These are phyloP conservation scores for Apiospora kogelbergensis DNA, from an alignment of 2,329 filamentous ascomycete genomes.

Conservation along the genomic window DNA sequence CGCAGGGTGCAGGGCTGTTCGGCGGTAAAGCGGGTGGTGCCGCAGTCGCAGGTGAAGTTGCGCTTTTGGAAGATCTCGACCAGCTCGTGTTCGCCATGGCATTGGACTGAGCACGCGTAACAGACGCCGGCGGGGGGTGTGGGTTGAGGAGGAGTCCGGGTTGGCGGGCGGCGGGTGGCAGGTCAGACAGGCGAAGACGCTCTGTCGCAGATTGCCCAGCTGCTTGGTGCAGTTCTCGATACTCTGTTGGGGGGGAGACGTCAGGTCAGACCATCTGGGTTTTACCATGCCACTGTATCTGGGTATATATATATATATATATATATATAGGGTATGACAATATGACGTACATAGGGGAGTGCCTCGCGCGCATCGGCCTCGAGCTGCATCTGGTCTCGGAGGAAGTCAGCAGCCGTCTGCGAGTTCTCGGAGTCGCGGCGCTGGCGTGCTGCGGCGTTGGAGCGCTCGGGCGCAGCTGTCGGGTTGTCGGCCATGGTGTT, in stretches of 20 bases:
- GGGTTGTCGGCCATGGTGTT: not conserved
- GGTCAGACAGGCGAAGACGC: constrained; percentile 87
- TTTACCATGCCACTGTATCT: too few species aligned
- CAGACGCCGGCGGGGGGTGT: constrained; percentile 81
- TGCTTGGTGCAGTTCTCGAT: constrained; percentile 91
- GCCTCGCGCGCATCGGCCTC: constrained; percentile 95
- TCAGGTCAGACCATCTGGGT: not conserved
- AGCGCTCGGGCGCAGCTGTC: not conserved
- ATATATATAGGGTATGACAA: too few species aligned
- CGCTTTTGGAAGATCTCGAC: constrained; percentile 96
- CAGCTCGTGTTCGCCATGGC: constrained; percentile 90
- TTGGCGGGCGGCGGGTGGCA: constrained; percentile 79
- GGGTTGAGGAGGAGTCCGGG: constrained; percentile 53
- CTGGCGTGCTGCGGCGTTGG: constrained; percentile 24
- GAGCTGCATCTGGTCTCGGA: constrained; percentile 83
- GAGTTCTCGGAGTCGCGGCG: constrained; percentile 59
- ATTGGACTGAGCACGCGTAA: constrained; percentile 95
- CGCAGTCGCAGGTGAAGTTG: constrained; percentile 95
- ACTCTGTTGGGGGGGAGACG: constrained; percentile 54
- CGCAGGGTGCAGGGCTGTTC: constrained; percentile 73
- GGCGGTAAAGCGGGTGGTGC: constrained; percentile 74
- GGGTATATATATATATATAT: too few species aligned
- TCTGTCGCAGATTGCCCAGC: constrained; percentile 86
- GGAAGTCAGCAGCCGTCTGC: constrained; percentile 78
- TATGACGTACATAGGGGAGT: constrained; percentile 76